Conservation (phyloP, 2,329 filamentous ascomycete genomes). For the Ceratocystis colombiana region DNA sequence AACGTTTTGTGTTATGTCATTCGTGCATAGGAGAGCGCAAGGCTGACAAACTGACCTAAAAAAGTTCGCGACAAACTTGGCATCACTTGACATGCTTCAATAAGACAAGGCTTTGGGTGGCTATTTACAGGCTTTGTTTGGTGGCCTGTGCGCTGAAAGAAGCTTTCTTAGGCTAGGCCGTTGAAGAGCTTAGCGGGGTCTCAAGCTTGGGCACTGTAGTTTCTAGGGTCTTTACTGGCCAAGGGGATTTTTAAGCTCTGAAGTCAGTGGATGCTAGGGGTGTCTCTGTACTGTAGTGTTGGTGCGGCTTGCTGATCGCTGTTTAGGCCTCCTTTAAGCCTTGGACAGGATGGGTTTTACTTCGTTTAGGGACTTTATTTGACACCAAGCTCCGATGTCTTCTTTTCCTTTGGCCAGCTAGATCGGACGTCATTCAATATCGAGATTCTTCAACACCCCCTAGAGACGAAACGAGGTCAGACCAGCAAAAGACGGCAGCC, state of each 20-base stretch:
- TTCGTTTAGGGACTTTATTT: neutral
- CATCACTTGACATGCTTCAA: neutral
- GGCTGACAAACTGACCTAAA: slow-evolving; percentile 3
- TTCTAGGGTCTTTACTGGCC: neutral
- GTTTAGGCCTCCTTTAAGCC: slow-evolving; percentile 2
- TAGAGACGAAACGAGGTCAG: too few species aligned
- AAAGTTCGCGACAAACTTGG: slow-evolving; percentile 14
- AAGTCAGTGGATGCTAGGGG: neutral
- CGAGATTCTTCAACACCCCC: neutral
- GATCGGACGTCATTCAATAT: slow-evolving; percentile 4
- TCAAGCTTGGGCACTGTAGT: neutral
- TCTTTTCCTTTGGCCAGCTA: slow-evolving; percentile 3
- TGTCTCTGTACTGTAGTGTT: neutral
- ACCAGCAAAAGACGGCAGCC: neutral
- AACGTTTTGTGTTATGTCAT: neutral
- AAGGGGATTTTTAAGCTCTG: neutral
- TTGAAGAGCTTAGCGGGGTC: neutral
- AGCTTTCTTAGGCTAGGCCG: neutral
- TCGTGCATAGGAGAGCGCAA: neutral
- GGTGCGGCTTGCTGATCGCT: neutral
- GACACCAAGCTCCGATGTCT: neutral
- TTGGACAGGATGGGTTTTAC: neutral
- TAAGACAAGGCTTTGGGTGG: neutral
- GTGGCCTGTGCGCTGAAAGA: slow-evolving; percentile 9
- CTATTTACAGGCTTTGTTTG: neutral